phyloP scores from a whole-genome alignment of 257 asterid species.

The Solanum infundibuliforme region DNA sequence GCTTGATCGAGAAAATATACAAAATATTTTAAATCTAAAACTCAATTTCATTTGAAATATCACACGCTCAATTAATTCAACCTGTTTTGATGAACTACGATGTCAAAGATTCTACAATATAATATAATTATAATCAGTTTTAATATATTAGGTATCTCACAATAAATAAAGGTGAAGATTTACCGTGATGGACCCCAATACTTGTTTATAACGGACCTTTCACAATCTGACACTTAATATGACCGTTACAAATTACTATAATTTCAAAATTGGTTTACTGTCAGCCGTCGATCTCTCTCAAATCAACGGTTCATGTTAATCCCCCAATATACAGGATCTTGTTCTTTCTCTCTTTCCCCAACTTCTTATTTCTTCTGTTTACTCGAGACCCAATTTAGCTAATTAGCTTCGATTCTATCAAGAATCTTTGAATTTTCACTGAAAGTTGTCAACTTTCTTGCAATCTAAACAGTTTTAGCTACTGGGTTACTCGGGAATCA shows the following conservation, averaged over 20 bases:
- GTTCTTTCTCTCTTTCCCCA: background rate
- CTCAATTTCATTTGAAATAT: background rate
- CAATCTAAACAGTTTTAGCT: background rate
- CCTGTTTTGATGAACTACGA: background rate
- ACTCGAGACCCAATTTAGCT: background rate
- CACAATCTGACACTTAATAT: background rate
- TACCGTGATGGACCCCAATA: slow-evolving; percentile 1
- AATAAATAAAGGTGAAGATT: background rate
- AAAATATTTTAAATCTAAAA: background rate
- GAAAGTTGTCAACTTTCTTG: slow-evolving; percentile 4
- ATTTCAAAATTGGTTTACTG: slow-evolving; percentile 3
- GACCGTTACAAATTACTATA: slow-evolving; percentile 21
- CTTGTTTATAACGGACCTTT: slow-evolving; percentile 14
- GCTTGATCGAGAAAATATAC: background rate
- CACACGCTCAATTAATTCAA: background rate
- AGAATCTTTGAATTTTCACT: background rate
- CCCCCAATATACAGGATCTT: slow-evolving; percentile 2
- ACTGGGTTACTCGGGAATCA: background rate
- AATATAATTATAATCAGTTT: background rate
- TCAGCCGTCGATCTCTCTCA: slow-evolving; percentile 5
- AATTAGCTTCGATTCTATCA: background rate
- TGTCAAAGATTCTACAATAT: background rate
- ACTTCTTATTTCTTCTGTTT: slow-evolving; percentile 1
- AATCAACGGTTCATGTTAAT: slow-evolving; percentile 15
- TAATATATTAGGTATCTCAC: background rate